Conservation (phyloP, 192 early-diverging fungal species). For the Coemansia sp. region DNA sequence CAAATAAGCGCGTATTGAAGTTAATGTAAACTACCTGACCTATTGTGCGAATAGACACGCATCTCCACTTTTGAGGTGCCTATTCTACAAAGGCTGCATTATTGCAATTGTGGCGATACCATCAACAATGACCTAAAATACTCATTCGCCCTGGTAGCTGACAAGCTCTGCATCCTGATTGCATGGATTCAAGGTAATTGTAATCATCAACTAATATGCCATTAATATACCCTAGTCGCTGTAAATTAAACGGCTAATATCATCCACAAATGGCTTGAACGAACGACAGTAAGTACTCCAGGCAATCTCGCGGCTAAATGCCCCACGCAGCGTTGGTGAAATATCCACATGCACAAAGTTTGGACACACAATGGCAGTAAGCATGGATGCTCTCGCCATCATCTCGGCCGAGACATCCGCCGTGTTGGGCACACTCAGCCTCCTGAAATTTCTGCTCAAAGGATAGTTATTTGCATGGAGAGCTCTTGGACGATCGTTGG, state of each 20-base stretch:
- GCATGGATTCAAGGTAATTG: background rate
- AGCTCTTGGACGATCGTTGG: background rate
- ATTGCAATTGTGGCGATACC: background rate
- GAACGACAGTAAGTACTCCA: too few species aligned
- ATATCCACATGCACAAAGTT: background rate
- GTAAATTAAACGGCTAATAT: too few species aligned
- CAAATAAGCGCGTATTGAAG: background rate
- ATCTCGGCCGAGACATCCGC: background rate
- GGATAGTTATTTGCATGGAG: too few species aligned
- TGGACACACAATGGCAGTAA: background rate
- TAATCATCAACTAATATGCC: background rate
- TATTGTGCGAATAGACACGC: background rate
- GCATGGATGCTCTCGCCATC: background rate
- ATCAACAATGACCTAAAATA: background rate
- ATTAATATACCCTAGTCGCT: background rate
- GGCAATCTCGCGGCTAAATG: too few species aligned
- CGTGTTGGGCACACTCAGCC: background rate
- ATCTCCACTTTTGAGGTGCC: background rate
- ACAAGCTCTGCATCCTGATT: background rate
- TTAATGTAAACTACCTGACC: background rate
- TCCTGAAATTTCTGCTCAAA: background rate
- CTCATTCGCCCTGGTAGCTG: background rate
- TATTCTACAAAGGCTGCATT: background rate
- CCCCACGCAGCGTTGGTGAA: background rate
- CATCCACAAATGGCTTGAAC: too few species aligned